These are phyloP conservation scores for Asterella californica DNA, from an alignment of 225 moss, liverwort and hornwort species.

Conservation along the genomic window DNA sequence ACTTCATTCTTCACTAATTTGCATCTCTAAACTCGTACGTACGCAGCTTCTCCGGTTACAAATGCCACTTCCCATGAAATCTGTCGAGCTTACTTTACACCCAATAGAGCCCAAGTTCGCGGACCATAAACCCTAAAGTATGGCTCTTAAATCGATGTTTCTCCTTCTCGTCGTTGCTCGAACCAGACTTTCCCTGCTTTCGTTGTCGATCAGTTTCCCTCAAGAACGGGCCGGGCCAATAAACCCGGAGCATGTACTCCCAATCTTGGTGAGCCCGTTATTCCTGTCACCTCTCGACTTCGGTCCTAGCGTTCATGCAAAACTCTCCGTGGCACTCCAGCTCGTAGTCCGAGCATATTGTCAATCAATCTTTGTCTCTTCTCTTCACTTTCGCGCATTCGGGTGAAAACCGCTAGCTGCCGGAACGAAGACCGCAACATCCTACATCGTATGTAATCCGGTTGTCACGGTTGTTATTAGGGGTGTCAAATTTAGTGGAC, in stretches of 20 bases:
- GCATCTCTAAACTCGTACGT: background rate
- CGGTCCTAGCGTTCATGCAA: too few species aligned
- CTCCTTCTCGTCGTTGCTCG: background rate
- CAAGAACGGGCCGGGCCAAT: constrained; percentile 5
- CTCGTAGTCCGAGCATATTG: too few species aligned
- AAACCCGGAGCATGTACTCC: background rate
- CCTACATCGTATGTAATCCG: too few species aligned
- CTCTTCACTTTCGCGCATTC: too few species aligned
- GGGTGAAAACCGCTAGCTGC: too few species aligned
- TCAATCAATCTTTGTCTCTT: too few species aligned
- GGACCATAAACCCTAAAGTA: constrained; percentile 17
- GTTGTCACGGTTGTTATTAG: too few species aligned
- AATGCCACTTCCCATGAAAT: background rate
- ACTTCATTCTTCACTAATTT: background rate
- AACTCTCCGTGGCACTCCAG: too few species aligned
- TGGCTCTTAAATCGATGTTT: background rate
- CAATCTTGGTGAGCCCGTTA: constrained; percentile 5
- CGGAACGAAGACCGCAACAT: too few species aligned
- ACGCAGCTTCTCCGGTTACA: background rate
- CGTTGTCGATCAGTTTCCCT: background rate
- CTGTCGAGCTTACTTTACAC: background rate
- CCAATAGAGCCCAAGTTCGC: background rate
- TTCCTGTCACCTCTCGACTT: background rate
- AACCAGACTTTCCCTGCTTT: background rate
- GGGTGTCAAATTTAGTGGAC: too few species aligned